A percentile compares a stretch with the other conserved stretches of the same genome.
Evolutionary conservation across 1,139 yeast species (phyloP).

Genomic region (Nakaseomyces nivariensis): DNA sequence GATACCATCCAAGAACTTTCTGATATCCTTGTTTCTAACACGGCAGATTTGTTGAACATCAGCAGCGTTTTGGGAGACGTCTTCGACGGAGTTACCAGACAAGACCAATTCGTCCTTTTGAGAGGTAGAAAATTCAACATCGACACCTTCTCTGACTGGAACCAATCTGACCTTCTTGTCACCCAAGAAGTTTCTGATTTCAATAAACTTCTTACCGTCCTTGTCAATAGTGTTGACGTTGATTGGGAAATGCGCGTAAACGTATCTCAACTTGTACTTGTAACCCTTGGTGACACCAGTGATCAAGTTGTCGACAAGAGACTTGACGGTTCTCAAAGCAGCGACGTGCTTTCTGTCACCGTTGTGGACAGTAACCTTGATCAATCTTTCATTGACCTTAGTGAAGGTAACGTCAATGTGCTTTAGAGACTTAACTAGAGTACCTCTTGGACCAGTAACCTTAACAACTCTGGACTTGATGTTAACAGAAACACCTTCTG

Average conservation of each 20-base stretch:
- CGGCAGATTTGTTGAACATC: constrained; percentile 97
- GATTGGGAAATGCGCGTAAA: constrained; percentile 99
- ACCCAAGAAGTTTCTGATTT: constrained; percentile 99
- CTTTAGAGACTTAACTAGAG: constrained; percentile 78
- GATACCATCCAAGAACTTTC: constrained; percentile 99
- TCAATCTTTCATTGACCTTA: constrained; percentile 59
- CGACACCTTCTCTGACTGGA: constrained; percentile 81
- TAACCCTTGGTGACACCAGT: constrained; percentile 99
- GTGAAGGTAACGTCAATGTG: constrained; percentile 91
- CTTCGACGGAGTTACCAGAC: constrained; percentile 94
- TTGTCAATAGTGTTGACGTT: constrained; percentile 80
- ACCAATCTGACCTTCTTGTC: constrained; percentile 92
- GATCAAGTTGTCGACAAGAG: constrained; percentile 86
- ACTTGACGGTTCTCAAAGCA: constrained; percentile 96
- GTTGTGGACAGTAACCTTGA: constrained; percentile 90
- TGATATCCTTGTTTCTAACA: constrained; percentile 99
- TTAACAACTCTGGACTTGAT: constrained; percentile 87
- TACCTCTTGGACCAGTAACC: constrained; percentile 99
- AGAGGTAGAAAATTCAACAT: constrained; percentile 64
- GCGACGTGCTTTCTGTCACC: constrained; percentile 99
- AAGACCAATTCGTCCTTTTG: constrained; percentile 93
- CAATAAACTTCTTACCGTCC: constrained; percentile 69
- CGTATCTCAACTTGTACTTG: constrained; percentile 99
- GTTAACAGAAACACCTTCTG: constrained; percentile 86
- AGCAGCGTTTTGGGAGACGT: constrained; percentile 97